These are phyloP conservation scores for Chlorella vulgaris DNA, from an alignment of 139 green algal species.

Conservation along the genomic window DNA sequence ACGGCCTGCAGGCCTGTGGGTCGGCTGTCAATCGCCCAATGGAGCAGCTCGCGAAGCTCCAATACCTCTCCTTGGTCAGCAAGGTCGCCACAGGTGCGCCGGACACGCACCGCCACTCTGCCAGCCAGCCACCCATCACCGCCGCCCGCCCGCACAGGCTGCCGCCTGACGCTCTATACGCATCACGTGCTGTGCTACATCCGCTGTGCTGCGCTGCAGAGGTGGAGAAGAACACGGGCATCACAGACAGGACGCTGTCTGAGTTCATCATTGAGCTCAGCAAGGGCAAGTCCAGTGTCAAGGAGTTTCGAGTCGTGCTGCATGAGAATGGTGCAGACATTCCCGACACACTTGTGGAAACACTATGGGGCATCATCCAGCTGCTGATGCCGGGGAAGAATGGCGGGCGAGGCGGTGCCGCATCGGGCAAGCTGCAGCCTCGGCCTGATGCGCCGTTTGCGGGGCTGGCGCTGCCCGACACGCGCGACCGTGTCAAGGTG, in stretches of 20 bases:
- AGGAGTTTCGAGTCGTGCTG: constrained; percentile 69
- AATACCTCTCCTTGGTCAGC: constrained; percentile 89
- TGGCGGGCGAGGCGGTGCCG: neutral
- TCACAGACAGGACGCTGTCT: constrained; percentile 93
- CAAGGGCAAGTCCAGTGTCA: constrained; percentile 54
- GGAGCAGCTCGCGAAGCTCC: constrained; percentile 78
- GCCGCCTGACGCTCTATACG: neutral
- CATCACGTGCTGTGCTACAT: neutral
- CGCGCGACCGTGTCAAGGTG: constrained; percentile 67
- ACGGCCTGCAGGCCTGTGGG: neutral
- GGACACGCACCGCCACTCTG: neutral
- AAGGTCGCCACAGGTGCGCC: constrained; percentile 84
- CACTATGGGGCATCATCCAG: constrained; percentile 89
- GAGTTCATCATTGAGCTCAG: constrained; percentile 96
- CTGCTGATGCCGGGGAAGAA: constrained; percentile 48
- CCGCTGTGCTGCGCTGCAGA: constrained; percentile 61
- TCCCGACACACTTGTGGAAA: constrained; percentile 81
- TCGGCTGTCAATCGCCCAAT: constrained; percentile 18
- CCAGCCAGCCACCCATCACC: too few relatives aligned
- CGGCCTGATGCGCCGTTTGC: constrained; percentile 47
- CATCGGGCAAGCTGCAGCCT: constrained; percentile 3
- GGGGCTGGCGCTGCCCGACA: constrained; percentile 80
- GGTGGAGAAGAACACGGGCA: constrained; percentile 92
- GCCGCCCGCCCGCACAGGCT: neutral
- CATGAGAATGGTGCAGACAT: constrained; percentile 79